phyloP scores from a whole-genome alignment of 202 grass and related monocot species.

The Saccharum hybrid region DNA sequence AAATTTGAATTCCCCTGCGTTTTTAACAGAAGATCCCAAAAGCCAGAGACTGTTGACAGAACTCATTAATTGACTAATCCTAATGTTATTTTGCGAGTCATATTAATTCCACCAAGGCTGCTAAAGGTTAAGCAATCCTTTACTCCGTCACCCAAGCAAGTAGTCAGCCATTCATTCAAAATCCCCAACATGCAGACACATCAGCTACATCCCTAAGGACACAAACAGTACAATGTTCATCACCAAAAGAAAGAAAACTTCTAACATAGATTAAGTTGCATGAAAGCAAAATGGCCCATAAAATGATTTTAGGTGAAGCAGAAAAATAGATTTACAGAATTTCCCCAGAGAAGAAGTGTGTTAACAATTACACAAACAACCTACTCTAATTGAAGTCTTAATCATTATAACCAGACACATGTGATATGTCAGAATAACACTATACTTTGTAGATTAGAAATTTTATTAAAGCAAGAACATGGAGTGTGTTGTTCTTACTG shows the following conservation, averaged over 20 bases:
- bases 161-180: not conserved
- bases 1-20: not conserved
- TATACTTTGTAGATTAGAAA: conserved; percentile 5
- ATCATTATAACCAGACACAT: not conserved
- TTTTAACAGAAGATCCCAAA: not conserved
- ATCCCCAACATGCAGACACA: not conserved
- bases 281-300: conserved; percentile 12
- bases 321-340: not conserved
- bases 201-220: not conserved
- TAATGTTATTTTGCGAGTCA: not conserved
- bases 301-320: not conserved
- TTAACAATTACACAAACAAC: not conserved
- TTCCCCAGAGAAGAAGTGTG: not conserved
- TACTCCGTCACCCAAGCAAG: not conserved
- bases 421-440: not conserved
- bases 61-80: not conserved
- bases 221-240: conserved; percentile 7
- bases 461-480: conserved; percentile 26
- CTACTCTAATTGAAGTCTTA: conserved; percentile 2
- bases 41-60: not conserved
- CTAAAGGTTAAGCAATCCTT: not conserved
- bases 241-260: not conserved
- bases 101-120: not conserved
- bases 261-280: conserved; percentile 20
- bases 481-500: conserved; percentile 53